Percentiles rank a stretch among this genome's conserved stretches.
phyloP scores from a whole-genome alignment of 2,329 filamentous ascomycete genomes.

The Scorias spongiosa region DNA sequence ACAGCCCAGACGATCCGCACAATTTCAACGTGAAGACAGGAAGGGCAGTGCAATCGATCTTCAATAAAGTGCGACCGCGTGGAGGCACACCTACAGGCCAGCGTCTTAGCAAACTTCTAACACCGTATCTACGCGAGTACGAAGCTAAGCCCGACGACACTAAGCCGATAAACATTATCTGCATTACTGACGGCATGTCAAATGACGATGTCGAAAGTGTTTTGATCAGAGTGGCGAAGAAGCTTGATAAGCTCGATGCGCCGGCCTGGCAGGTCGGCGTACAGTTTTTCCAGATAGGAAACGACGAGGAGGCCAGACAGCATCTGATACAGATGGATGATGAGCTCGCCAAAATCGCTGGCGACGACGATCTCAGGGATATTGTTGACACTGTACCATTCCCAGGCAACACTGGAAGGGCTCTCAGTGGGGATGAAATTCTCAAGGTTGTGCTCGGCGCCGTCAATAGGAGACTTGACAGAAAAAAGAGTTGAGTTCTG shows the following conservation, averaged over 20 bases:
- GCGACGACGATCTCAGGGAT: conserved; percentile 50
- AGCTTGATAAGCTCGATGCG: conserved; percentile 54
- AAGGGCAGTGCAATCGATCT: conserved; percentile 49
- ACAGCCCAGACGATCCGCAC: conserved; percentile 43
- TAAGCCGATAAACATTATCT: conserved; percentile 79
- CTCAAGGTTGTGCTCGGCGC: conserved; percentile 71
- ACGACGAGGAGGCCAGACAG: conserved; percentile 47
- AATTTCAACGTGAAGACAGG: conserved; percentile 51
- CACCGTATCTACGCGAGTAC: conserved; percentile 51
- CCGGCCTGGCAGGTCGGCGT: conserved; percentile 73
- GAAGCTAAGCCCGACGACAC: conserved; percentile 34
- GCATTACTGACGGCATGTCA: conserved; percentile 78
- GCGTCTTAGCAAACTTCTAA: conserved; percentile 55
- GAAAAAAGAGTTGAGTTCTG: conserved; percentile 19
- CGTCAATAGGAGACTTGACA: conserved; percentile 53
- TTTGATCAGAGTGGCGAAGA: conserved; percentile 51
- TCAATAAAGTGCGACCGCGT: conserved; percentile 47
- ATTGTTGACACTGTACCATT: conserved; percentile 87
- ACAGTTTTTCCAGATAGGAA: conserved; percentile 91
- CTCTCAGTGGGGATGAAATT: conserved; percentile 53
- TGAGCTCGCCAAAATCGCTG: conserved; percentile 39
- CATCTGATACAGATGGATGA: conserved; percentile 65
- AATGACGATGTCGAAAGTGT: conserved; percentile 62
- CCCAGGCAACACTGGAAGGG: conserved; percentile 34
- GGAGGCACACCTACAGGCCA: conserved; percentile 61